Base-by-base conservation (phyloP, 371 early-diverging fungal genomes). In the Apophysomyces ossiformis region DNA sequence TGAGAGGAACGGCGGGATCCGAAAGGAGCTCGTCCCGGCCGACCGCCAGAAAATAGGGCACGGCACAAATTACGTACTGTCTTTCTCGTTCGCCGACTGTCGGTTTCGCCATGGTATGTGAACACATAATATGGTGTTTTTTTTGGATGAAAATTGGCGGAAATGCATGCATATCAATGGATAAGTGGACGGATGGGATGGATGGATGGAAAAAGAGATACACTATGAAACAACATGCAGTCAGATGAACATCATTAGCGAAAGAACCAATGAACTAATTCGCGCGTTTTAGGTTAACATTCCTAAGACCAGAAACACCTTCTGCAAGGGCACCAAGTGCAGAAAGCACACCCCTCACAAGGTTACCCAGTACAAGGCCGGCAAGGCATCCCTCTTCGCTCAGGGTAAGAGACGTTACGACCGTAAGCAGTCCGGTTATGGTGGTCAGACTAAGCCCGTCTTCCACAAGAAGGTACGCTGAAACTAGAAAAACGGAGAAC, bases 381-480 rank as follows among this genome's bases (percentile, higher is more conserved):
- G 97, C 71, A 98, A 98, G 89, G 96, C 93, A 74, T 96, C 96
- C 72, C 91, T 95, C 72, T 92, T 92, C 75, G 97, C 95, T 73
- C 96, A 96, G 87, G 99, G 95, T 89, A 90, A 89, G 78, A 67
- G 67, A 61, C 67, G 67, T 67, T 67, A 67, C 57, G 67, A 67
- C 62, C 67, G 92, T 71, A 95, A 95, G 86, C 94, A 94, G 82
- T 85, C 85, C 60, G 95, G 95, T 78, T 94, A 90, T 85, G 98
- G 98, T 92, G 99, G 99, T 87, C 99, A 99, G 89, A 98, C 96
- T 82, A 99, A 96, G 91, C 99, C 98, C 76, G 94, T 96, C 70
- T 91, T 91, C 89, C 90, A 89, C 87, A 91, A 91, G 87, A 84
- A 84, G 66, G 54, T 50, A 21, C 54, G 16, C 21, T n/a, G 9